A percentile compares a stretch with the other conserved stretches of the same genome.
phyloP scores from a whole-genome alignment of 2,329 filamentous ascomycete genomes.

The Phaeosphaeria sp. region DNA sequence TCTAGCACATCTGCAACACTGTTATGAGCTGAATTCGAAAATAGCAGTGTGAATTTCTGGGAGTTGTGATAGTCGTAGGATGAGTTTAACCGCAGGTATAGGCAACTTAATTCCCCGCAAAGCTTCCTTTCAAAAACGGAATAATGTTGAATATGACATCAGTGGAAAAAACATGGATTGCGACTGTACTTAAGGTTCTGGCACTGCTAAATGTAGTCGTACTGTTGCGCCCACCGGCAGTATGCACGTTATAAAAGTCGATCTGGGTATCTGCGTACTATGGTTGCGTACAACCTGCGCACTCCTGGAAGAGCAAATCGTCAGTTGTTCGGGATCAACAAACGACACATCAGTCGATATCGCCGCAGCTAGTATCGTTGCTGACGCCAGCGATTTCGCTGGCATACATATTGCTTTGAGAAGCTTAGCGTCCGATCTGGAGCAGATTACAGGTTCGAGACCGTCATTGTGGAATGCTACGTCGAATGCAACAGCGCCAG shows the following conservation, averaged over 20 bases:
- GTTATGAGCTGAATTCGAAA: not conserved
- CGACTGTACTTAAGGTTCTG: not conserved
- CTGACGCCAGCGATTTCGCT: conserved; percentile 16
- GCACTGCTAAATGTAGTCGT: not conserved
- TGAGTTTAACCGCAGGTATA: not conserved
- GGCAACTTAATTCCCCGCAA: not conserved
- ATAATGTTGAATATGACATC: not conserved
- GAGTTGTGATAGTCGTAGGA: not conserved
- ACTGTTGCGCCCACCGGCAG: not conserved
- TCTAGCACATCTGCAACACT: not conserved
- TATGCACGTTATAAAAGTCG: not conserved
- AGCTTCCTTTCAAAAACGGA: not conserved
- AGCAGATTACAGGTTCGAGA: conserved; percentile 20
- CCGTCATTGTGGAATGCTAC: conserved; percentile 9
- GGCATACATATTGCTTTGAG: conserved; percentile 22
- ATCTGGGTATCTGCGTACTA: not conserved
- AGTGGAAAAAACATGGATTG: not conserved
- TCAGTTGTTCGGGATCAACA: conserved; percentile 9
- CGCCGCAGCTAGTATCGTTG: conserved; percentile 15
- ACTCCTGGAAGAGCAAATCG: conserved; percentile 24
- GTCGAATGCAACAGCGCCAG: not conserved
- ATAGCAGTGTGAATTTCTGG: not conserved
- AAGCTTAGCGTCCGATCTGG: conserved; percentile 20
- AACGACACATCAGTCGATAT: conserved; percentile 17
- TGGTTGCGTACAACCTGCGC: not conserved